Evolutionary conservation across 2,329 filamentous ascomycete species (phyloP), one percentile per base, ranked within the genome.

Genomic region (Fusarium beomiforme): DNA sequence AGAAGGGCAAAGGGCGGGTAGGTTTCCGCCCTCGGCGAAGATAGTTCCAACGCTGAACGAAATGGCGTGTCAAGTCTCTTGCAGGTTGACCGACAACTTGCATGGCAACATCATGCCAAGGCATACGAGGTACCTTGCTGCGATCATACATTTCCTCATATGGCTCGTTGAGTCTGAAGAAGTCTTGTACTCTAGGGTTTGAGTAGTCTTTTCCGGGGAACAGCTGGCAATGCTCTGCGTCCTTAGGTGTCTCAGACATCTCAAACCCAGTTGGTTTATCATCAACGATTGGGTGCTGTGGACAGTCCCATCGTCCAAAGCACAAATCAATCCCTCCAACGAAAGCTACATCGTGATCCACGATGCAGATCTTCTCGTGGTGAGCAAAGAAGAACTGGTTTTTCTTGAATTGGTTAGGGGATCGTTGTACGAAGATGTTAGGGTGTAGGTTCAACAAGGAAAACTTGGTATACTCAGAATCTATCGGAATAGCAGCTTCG

Each of bases 311-410:
- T 75, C 96, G 90, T 49, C 96, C 96, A 80, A 98, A 98, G 82
- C 96, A 99, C 24, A 99, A 85, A 83, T 99, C 96, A 69, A 99
- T 93, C 37, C 96, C 96, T 66, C 96, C 96, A 51, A 97, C 91
- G 79, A 99, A 98, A 14, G 95, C 96, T 53, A 98, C 90, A 58
- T 95, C 96, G 78, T 98, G 96, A 79, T 99, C 96, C 21, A 99
- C 93, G 42, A 99, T 90, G 77, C 94, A 95, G n/a, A 99, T 88
- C 82, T 99, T 99, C 80, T 99, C 96, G 81, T 99, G 96, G 79
- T 99, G 96, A 3, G 96, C 96, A 86, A 97, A 99, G 85, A 99
- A 99, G 84, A 99, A 99, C 47, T 97, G 97, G 77, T 98, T 98
- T 83, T 99, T 97, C 78, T 97, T 93, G 82, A 98, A 95, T 81